These are phyloP conservation scores for Debaryomyces subglobosus DNA, from an alignment of 1,139 yeast genomes.

Conservation along the genomic window DNA sequence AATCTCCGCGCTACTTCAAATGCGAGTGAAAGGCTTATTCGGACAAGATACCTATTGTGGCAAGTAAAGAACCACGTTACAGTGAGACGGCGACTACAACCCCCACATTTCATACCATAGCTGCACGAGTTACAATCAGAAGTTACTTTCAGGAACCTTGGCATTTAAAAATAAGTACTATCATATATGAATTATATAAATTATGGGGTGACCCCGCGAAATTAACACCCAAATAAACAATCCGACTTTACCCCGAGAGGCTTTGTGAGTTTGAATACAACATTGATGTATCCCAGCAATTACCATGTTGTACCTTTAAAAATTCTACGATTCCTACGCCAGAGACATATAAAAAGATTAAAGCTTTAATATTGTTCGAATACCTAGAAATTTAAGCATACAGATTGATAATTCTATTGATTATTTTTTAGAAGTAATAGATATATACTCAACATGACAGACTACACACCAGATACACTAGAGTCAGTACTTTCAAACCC, in stretches of 20 bases:
- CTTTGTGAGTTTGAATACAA: not conserved
- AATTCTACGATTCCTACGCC: not conserved
- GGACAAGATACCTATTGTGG: not conserved
- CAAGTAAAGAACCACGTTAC: not conserved
- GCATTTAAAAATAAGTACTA: not conserved
- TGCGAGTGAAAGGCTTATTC: not conserved
- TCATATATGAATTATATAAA: not conserved
- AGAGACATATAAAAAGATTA: not conserved
- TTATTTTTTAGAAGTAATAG: not conserved
- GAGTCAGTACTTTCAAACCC: constrained; percentile 15
- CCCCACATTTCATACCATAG: not conserved
- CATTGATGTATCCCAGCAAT: too few species aligned
- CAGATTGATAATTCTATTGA: too few species aligned
- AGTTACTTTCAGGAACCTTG: not conserved
- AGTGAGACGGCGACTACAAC: not conserved
- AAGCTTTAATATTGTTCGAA: not conserved
- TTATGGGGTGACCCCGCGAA: not conserved
- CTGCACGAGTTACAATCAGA: not conserved
- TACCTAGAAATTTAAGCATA: too few species aligned
- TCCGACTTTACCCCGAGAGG: not conserved
- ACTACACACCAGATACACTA: constrained; percentile 6
- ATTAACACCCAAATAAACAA: not conserved
- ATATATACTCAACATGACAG: constrained; percentile 1
- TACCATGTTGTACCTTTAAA: not conserved
- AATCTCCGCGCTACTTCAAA: not conserved